Percentiles rank a stretch among this genome's conserved stretches.
Evolutionary conservation across 768 basidiomycete genomes (phyloP).

Genomic region (Lactarius hengduanensis): DNA sequence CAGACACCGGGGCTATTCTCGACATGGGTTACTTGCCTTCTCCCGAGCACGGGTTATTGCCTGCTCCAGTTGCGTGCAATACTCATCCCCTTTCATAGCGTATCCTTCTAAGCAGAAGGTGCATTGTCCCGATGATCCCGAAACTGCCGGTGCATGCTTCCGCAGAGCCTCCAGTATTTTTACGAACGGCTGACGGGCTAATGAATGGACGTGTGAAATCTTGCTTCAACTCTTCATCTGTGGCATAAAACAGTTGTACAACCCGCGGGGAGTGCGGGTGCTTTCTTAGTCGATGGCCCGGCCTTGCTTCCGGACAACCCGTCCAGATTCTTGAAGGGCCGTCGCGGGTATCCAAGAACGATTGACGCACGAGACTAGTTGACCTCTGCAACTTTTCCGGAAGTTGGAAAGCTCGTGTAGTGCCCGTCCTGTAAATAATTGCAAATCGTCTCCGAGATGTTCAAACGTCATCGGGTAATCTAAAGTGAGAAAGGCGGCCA

Average conservation of each 20-base stretch:
- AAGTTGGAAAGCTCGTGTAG: neutral
- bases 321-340: neutral
- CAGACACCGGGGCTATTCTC: neutral
- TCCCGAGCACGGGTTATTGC: neutral
- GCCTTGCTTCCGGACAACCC: neutral
- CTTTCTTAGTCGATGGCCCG: neutral
- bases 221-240: neutral
- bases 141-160: neutral
- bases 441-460: slow-evolving; percentile 1
- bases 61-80: neutral
- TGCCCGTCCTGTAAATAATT: neutral
- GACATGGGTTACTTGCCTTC: neutral
- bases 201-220: neutral
- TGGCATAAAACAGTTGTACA: neutral
- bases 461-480: slow-evolving; percentile 7
- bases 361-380: neutral
- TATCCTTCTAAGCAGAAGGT: neutral
- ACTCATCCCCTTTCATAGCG: neutral
- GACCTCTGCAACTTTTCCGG: neutral
- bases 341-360: neutral
- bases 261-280: neutral
- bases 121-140: neutral
- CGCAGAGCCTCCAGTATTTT: neutral
- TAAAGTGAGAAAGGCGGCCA: neutral
- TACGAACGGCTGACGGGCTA: neutral